A percentile compares a stretch with the other conserved stretches of the same genome.
Evolutionary conservation across 1,284 basidiomycete species (phyloP).

Genomic region (Leccinum griseonigrum): DNA sequence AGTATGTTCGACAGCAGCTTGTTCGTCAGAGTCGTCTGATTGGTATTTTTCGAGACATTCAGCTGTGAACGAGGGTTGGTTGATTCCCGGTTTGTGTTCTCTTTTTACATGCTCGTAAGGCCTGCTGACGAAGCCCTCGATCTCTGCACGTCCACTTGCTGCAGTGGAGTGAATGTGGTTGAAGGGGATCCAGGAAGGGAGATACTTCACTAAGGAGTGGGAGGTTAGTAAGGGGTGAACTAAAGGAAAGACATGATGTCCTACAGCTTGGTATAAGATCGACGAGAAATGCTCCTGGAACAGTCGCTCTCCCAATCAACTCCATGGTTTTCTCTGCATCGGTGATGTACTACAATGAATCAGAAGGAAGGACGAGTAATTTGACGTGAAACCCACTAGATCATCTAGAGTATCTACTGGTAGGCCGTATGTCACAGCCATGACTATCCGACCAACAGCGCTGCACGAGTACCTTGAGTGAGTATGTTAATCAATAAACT

Average conservation of each 20-base stretch:
- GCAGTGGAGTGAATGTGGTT: conserved; percentile 16
- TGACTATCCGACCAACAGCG: conserved; percentile 23
- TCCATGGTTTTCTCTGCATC: conserved; percentile 26
- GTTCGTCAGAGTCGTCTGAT: conserved; percentile 6
- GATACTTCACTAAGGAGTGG: conserved; percentile 27
- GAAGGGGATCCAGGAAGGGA: conserved; percentile 23
- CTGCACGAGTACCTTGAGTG: conserved; percentile 11
- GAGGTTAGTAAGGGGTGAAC: not conserved
- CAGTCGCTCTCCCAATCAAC: conserved; percentile 16
- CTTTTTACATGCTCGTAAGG: conserved; percentile 24
- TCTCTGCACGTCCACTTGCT: conserved; percentile 14
- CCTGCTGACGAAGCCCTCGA: conserved; percentile 10
- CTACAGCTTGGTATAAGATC: conserved; percentile 25
- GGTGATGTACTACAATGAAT: conserved; percentile 21
- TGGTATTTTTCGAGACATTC: conserved; percentile 20
- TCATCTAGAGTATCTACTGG: conserved; percentile 18
- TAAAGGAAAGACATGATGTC: conserved; percentile 6
- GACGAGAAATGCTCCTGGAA: conserved; percentile 27
- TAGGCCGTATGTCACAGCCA: conserved; percentile 30
- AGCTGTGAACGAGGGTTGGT: conserved; percentile 17
- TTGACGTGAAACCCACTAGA: conserved; percentile 7
- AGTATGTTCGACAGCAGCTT: conserved; percentile 7
- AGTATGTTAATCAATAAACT: not conserved
- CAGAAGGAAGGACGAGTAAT: not conserved
- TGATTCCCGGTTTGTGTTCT: conserved; percentile 9